A percentile compares a stretch with the other conserved stretches of the same genome.
These are phyloP conservation scores for Starmerella sirachaensis DNA, from an alignment of 805 yeast species.

Conservation along the genomic window DNA sequence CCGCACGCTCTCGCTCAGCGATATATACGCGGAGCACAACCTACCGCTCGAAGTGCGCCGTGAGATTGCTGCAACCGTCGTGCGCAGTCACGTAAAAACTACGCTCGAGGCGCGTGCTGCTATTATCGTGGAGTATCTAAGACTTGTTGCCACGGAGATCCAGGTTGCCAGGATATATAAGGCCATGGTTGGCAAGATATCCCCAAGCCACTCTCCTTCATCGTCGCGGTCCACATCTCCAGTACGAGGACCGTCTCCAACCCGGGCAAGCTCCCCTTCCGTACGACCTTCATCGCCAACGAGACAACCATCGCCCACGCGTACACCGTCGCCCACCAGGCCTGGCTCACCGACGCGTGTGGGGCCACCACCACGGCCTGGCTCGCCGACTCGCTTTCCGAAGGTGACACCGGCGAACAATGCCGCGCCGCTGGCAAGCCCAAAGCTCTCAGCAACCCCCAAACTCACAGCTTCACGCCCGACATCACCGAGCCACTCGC, in stretches of 20 bases:
- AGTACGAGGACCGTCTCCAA: neutral
- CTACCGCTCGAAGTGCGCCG: slow-evolving; percentile 32
- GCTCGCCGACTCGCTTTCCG: slow-evolving; percentile 10
- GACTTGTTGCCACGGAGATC: slow-evolving; percentile 44
- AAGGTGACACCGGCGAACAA: slow-evolving; percentile 3
- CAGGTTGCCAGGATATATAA: slow-evolving; percentile 56
- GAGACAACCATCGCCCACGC: neutral
- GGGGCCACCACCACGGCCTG: slow-evolving; percentile 7
- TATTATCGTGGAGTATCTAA: slow-evolving; percentile 40
- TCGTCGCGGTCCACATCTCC: slow-evolving; percentile 6
- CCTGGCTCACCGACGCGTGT: slow-evolving; percentile 6
- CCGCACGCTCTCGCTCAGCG: slow-evolving; percentile 36
- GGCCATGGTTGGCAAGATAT: slow-evolving; percentile 30
- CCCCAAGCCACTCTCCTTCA: neutral
- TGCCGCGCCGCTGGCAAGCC: too few relatives aligned
- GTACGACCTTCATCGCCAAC: neutral
- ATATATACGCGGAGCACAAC: slow-evolving; percentile 47
- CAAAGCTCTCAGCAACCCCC: slow-evolving; percentile 8
- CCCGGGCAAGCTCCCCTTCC: neutral
- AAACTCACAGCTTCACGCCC: slow-evolving; percentile 9
- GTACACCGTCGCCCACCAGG: neutral
- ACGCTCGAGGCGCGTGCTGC: slow-evolving; percentile 28
- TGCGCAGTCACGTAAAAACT: slow-evolving; percentile 17
- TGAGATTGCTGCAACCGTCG: slow-evolving; percentile 32
- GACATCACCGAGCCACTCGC: slow-evolving; percentile 7